phyloP scores from a whole-genome alignment of 148 eudicot genomes.

The Rhododendron williamsianum region DNA sequence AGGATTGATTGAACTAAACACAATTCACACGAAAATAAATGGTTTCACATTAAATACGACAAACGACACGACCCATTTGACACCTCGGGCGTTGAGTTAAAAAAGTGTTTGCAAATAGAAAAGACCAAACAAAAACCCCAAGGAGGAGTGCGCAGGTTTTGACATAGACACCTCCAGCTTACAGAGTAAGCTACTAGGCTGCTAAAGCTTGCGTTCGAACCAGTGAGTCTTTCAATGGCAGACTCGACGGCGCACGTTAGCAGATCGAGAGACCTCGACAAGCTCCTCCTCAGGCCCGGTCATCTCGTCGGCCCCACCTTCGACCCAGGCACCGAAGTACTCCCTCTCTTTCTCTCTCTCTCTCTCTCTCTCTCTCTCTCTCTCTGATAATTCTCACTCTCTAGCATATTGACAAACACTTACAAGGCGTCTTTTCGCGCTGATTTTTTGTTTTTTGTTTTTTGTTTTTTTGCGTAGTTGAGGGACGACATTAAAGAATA shows the following conservation, averaged over 20 bases:
- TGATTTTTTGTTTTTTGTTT: neutral
- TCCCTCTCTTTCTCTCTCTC: neutral
- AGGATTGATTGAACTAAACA: no score
- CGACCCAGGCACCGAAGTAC: slow-evolving; percentile 60
- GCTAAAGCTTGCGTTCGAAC: neutral
- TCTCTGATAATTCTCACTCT: neutral
- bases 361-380: neutral
- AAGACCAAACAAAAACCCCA: neutral
- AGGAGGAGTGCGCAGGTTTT: slow-evolving; percentile 6
- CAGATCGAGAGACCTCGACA: slow-evolving; percentile 88
- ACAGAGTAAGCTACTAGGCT: slow-evolving; percentile 20
- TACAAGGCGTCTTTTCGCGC: neutral
- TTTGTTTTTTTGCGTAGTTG: slow-evolving; percentile 40
- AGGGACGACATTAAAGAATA: slow-evolving; percentile 64
- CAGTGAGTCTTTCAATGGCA: slow-evolving; percentile 37
- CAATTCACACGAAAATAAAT: no score
- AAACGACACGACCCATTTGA: no score
- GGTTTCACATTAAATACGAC: no score
- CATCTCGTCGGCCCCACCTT: slow-evolving; percentile 71
- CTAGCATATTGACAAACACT: slow-evolving; percentile 19
- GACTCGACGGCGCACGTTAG: slow-evolving; percentile 41
- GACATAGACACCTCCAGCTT: slow-evolving; percentile 20
- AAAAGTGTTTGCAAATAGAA: no score
- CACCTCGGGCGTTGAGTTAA: no score
- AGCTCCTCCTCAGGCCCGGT: slow-evolving; percentile 86